Evolutionary conservation across 352 stramenopile genomes (phyloP).

Genomic region (Phytophthora ohioensis): DNA sequence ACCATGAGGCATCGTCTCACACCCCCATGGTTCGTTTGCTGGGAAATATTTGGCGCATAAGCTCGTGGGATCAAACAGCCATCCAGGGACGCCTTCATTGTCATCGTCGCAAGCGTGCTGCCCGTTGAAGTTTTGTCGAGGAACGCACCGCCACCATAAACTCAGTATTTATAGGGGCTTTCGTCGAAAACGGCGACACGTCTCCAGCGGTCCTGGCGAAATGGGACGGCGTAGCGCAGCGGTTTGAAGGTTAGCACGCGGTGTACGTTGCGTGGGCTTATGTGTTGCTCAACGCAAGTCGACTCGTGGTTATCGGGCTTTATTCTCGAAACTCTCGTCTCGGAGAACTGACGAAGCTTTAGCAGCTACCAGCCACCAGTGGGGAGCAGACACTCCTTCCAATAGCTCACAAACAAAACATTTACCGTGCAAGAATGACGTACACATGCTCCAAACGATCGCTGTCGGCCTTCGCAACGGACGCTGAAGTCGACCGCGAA

Average conservation of each 20-base stretch:
- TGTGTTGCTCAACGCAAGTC: slow-evolving; percentile 14
- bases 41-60: slow-evolving; percentile 17
- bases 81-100: slow-evolving; percentile 3
- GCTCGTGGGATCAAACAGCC: slow-evolving; percentile 29
- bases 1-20: slow-evolving; percentile 22
- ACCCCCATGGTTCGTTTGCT: not conserved
- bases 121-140: slow-evolving; percentile 22
- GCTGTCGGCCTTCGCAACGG: slow-evolving; percentile 29
- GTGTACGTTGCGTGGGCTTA: slow-evolving; percentile 27
- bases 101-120: slow-evolving; percentile 23
- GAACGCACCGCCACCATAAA: slow-evolving; percentile 10
- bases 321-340: slow-evolving; percentile 45
- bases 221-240: slow-evolving; percentile 32
- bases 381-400: not conserved
- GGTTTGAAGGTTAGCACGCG: slow-evolving; percentile 24
- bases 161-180: slow-evolving; percentile 41
- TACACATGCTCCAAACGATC: slow-evolving; percentile 21
- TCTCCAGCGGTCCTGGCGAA: slow-evolving; percentile 35
- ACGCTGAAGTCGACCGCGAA: slow-evolving; percentile 32
- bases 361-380: slow-evolving; percentile 17
- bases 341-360: slow-evolving; percentile 18
- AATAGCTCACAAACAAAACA: slow-evolving; percentile 2
- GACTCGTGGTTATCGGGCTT: slow-evolving; percentile 10
- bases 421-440: slow-evolving; percentile 22
- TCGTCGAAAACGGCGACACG: slow-evolving; percentile 38